These are phyloP conservation scores for Candida jianshihensis DNA, from an alignment of 805 yeast species.

Conservation along the genomic window DNA sequence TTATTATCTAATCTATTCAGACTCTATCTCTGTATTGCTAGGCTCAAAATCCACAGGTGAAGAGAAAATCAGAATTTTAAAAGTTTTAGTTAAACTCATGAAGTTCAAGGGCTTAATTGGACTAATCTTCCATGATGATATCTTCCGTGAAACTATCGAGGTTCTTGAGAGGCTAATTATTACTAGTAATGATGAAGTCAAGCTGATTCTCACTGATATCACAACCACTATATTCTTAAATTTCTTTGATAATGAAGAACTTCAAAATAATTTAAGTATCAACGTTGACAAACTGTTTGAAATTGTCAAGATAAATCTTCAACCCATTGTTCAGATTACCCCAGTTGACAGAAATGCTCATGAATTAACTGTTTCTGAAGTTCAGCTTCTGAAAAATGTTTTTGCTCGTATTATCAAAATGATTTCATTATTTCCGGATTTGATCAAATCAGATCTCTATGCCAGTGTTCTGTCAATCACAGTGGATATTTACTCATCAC, in stretches of 20 bases:
- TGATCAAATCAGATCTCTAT: constrained; percentile 63
- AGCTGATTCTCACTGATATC: constrained; percentile 43
- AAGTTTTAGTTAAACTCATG: constrained; percentile 50
- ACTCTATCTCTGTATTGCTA: constrained; percentile 71
- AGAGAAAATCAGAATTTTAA: constrained; percentile 30
- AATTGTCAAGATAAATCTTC: constrained; percentile 59
- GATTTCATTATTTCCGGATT: constrained; percentile 56
- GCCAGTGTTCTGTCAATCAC: constrained; percentile 58
- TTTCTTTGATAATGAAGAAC: constrained; percentile 28
- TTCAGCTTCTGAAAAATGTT: constrained; percentile 39
- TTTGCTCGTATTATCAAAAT: constrained; percentile 52
- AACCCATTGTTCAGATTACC: constrained; percentile 50
- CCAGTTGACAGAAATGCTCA: constrained; percentile 41
- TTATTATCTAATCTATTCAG: constrained; percentile 74
- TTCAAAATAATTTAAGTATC: constrained; percentile 36
- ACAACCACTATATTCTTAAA: constrained; percentile 47
- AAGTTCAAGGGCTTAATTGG: constrained; percentile 49
- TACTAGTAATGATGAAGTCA: constrained; percentile 44
- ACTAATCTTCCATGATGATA: constrained; percentile 54
- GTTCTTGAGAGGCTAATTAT: constrained; percentile 65
- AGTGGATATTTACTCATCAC: constrained; percentile 25
- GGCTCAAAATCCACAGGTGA: constrained; percentile 26
- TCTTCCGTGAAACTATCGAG: constrained; percentile 72
- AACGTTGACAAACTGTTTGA: constrained; percentile 81
- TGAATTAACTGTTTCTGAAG: constrained; percentile 22